Base-by-base conservation (phyloP, 2,329 filamentous ascomycete species). In the Aspergillus brasiliensis region DNA sequence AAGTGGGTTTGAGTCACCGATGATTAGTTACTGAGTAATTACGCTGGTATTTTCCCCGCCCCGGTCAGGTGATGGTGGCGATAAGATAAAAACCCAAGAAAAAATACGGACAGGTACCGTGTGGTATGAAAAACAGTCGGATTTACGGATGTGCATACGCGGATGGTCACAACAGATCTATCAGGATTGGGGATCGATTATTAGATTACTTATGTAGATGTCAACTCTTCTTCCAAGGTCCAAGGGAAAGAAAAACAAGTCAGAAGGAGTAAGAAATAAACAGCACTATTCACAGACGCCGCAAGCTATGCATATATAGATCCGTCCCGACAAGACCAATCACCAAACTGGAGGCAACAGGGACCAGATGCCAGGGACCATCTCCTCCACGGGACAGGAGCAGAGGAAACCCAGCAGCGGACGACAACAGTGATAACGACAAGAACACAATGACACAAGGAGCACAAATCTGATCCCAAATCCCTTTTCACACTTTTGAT, bases 221-320 rank as follows among this genome's bases (percentile, higher is more conserved):
- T 34, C 10, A 11, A 34, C 31, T 13, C 31, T 34, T 13, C 31
- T 11, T 34, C 31, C 31, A 15, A 34, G 11, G 38, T 34, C 31
- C 13, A 34, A 34, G 10, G 31, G 11, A 5, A 34, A 15, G 31
- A 34, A 34, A 11, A 34, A 34, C 31, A 34, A 34, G 31, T 34
- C 31, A 19, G 17, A 15, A 27, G 34, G 37, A 31, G n/a, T 15
- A 34, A 53, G 38, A 47, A 34, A 53, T 27, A 31, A 46, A 53
- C 38, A 31, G 34, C 25, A 51, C 23, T 37, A 49, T 54, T 52
- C 49, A 52, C 59, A 65, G 67, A 67, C 69, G 65, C 69, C 69
- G 57, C 40, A 21, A 69, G 66, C 68, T 65, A 72, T 72, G 69
- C 69, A 65, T 34, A 59, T 47, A 58, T 55, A 31, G 56, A 49